phyloP scores from a whole-genome alignment of 2,329 filamentous ascomycete species.

The Aspergillus felis region DNA sequence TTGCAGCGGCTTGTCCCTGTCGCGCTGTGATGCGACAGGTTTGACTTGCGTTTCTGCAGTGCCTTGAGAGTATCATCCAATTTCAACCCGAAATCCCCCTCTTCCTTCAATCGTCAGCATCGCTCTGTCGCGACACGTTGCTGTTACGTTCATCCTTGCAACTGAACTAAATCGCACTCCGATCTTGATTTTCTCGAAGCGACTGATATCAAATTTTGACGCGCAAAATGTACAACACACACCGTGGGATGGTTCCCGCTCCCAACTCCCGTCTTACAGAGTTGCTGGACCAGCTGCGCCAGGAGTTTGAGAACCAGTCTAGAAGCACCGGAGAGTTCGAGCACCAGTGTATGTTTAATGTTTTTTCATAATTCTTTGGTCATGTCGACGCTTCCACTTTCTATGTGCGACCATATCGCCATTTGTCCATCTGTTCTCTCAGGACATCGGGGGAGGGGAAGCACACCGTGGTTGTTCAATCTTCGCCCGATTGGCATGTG shows the following conservation, averaged over 20 bases:
- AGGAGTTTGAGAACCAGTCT: slow-evolving; percentile 83
- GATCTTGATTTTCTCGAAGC: not conserved
- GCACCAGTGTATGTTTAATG: slow-evolving; percentile 73
- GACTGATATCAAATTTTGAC: not conserved
- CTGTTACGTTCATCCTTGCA: not conserved
- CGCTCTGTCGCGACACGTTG: slow-evolving; percentile 4
- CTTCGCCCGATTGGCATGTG: not conserved
- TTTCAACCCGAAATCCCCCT: not conserved
- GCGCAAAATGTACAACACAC: slow-evolving; percentile 73
- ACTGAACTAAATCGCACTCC: not conserved
- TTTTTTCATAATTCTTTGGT: slow-evolving; percentile 1
- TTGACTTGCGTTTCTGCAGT: slow-evolving; percentile 14
- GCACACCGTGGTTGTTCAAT: not conserved
- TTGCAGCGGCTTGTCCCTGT: slow-evolving; percentile 12
- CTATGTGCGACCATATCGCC: not conserved
- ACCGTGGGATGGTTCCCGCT: slow-evolving; percentile 73
- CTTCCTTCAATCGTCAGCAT: not conserved
- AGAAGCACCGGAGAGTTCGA: slow-evolving; percentile 83
- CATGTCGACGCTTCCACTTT: not conserved
- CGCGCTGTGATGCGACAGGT: slow-evolving; percentile 22
- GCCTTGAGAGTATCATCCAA: not conserved
- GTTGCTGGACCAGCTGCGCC: slow-evolving; percentile 83
- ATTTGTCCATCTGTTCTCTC: not conserved
- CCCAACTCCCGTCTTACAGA: slow-evolving; percentile 77
- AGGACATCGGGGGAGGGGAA: not conserved